Evolutionary conservation across 2,329 filamentous ascomycete genomes (phyloP).

Genomic region (Colletotrichum gloeosporioides): DNA sequence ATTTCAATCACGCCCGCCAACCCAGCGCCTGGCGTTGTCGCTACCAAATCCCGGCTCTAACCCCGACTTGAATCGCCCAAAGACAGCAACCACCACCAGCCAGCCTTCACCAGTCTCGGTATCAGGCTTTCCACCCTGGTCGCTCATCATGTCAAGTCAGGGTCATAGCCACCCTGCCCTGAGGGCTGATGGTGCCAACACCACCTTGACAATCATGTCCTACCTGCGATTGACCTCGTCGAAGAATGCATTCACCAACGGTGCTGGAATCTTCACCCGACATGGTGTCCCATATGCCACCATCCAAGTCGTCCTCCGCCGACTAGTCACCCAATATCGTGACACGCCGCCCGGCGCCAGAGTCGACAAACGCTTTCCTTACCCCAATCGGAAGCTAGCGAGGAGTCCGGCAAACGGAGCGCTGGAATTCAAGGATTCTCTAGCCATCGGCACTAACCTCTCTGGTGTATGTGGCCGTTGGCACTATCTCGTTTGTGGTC

Average conservation of each 20-base stretch:
- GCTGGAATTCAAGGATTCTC: background rate
- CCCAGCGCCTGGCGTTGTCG: background rate
- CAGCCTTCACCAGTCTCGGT: background rate
- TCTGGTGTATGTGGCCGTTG: background rate
- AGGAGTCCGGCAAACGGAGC: background rate
- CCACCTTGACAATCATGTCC: background rate
- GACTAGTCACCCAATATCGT: background rate
- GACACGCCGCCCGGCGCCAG: background rate
- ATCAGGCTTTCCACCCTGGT: background rate
- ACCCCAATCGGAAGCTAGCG: background rate
- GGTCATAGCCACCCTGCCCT: conserved; percentile 5
- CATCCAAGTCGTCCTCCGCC: background rate
- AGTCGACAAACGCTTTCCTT: background rate
- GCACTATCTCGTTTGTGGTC: background rate
- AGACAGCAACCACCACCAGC: background rate
- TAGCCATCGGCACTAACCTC: background rate
- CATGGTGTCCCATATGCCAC: background rate
- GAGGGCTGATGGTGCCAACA: background rate
- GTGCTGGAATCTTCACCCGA: background rate
- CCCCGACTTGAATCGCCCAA: background rate
- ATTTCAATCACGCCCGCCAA: background rate
- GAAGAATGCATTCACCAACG: background rate
- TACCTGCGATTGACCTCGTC: background rate
- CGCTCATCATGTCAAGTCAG: background rate
- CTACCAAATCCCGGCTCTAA: background rate